Base-by-base conservation (phyloP, 768 basidiomycete species). In the Termitomyces sp. region DNA sequence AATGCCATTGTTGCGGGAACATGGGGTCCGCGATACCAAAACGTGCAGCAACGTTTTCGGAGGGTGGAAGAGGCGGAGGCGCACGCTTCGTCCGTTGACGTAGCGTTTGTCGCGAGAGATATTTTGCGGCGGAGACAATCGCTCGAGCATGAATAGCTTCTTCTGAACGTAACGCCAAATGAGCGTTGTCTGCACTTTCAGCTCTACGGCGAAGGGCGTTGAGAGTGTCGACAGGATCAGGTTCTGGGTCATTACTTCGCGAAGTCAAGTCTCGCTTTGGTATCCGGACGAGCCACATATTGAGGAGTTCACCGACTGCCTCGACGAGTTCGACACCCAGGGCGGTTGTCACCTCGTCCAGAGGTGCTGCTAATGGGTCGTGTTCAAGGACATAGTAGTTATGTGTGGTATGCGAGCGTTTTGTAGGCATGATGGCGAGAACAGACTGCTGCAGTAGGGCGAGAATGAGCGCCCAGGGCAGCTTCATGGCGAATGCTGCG, bases 241-340 rank as follows among this genome's bases (percentile, higher is more conserved):
- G 5, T 45, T 46, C 11, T 9, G 62, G 64, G 55, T 53, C 63
- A 62, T 77, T 72, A 61, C 69, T 69, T 62, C 75, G 69, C 27
- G 65, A 54, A 53, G 65, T 58, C 48, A 75, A 52, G 21, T 63
- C 64, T 23, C 70, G 61, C 68, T 83, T 81, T 64, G 71, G 65
- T 44, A 78, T 72, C 29, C 92, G 82, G 37, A 97, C 86, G 6
- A 99, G 77, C 90, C 91, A 99, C 69, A 89, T 80, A 54, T 92
- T 78, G 11, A 68, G 67, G 5, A 99, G 81, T 68, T 96, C 88
- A 42, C 96, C 97, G 16, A 85, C 89, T 62, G 83, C 89, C 67
- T 95, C 93, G 49, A 98, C 88, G 45, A 97, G 73, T 71, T 98
- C 89, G 14, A 93, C 87, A 11, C 85, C 86, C 10, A 98, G 78